A percentile compares a stretch with the other conserved stretches of the same genome.
phyloP scores from a whole-genome alignment of 2,329 filamentous ascomycete species.

The Elsinoe fawcettii region DNA sequence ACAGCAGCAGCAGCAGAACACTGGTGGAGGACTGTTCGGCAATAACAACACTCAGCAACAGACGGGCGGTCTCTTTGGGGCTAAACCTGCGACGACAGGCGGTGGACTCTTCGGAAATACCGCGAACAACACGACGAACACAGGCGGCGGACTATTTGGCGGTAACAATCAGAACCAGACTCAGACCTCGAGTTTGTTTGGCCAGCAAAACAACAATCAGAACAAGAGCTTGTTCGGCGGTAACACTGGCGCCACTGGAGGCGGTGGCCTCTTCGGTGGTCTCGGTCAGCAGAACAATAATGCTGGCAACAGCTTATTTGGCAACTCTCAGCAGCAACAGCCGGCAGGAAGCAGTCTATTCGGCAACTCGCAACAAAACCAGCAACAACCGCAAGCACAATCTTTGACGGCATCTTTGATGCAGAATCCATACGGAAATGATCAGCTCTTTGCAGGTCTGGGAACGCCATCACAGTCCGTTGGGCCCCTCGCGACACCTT shows the following conservation, averaged over 20 bases:
- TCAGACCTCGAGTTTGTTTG: slow-evolving; percentile 44
- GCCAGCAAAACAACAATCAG: slow-evolving; percentile 37
- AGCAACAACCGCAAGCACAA: slow-evolving; percentile 44
- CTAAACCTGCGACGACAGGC: slow-evolving; percentile 27
- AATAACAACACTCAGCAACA: slow-evolving; percentile 23
- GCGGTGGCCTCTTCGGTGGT: slow-evolving; percentile 26
- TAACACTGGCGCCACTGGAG: slow-evolving; percentile 17
- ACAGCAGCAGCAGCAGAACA: slow-evolving; percentile 33
- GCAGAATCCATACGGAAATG: slow-evolving; percentile 83
- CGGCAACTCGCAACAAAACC: slow-evolving; percentile 45
- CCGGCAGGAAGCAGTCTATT: slow-evolving; percentile 38
- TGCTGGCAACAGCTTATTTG: slow-evolving; percentile 35
- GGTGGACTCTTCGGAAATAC: slow-evolving; percentile 24
- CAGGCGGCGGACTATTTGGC: slow-evolving; percentile 27
- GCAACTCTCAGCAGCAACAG: slow-evolving; percentile 35
- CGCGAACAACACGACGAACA: slow-evolving; percentile 24
- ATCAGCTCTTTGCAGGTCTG: slow-evolving; percentile 74
- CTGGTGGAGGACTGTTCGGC: slow-evolving; percentile 15
- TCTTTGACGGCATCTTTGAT: slow-evolving; percentile 68
- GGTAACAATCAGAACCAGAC: slow-evolving; percentile 38
- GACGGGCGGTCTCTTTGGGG: slow-evolving; percentile 29
- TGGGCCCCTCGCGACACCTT: slow-evolving; percentile 83
- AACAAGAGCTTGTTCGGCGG: slow-evolving; percentile 17
- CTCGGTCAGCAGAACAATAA: slow-evolving; percentile 32
- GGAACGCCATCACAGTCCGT: slow-evolving; percentile 60